These are phyloP conservation scores for Nigrograna mackinnonii DNA, from an alignment of 2,329 filamentous ascomycete species.

Conservation along the genomic window DNA sequence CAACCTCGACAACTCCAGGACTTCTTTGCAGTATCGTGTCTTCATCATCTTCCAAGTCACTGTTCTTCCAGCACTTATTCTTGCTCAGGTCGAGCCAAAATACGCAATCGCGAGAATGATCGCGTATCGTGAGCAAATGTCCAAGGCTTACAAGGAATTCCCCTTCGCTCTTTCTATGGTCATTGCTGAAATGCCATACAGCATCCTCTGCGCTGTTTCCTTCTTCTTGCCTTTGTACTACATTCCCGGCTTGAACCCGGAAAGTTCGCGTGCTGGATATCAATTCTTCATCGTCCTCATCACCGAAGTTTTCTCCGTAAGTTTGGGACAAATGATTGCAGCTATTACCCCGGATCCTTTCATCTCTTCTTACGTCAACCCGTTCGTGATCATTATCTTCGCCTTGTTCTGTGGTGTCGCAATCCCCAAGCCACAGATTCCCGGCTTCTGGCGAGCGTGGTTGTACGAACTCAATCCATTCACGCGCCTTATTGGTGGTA, in stretches of 20 bases:
- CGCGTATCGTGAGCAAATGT: constrained; percentile 83
- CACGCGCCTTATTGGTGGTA: constrained; percentile 78
- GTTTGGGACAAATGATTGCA: constrained; percentile 72
- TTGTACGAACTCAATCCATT: constrained; percentile 83
- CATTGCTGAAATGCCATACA: constrained; percentile 85
- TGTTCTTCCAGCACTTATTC: constrained; percentile 79
- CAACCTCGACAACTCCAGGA: constrained; percentile 73
- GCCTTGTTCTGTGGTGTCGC: constrained; percentile 87
- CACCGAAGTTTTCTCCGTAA: constrained; percentile 83
- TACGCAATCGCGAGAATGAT: constrained; percentile 79
- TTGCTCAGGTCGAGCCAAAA: constrained; percentile 82
- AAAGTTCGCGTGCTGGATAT: constrained; percentile 72
- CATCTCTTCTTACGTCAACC: constrained; percentile 79
- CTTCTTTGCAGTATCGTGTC: constrained; percentile 80
- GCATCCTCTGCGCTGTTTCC: constrained; percentile 73
- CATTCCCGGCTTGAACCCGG: constrained; percentile 72
- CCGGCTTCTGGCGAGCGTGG: constrained; percentile 77
- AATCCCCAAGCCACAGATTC: constrained; percentile 77
- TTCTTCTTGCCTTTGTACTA: constrained; percentile 88
- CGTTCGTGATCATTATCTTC: constrained; percentile 81
- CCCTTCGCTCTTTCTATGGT: constrained; percentile 79
- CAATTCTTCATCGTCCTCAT: constrained; percentile 85
- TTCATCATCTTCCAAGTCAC: constrained; percentile 92
- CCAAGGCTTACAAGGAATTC: constrained; percentile 83
- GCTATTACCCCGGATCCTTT: constrained; percentile 78